Percentiles rank a stretch among this genome's conserved stretches.
Evolutionary conservation across 2,329 filamentous ascomycete species (phyloP).

Genomic region (Aureobasidium sp.): DNA sequence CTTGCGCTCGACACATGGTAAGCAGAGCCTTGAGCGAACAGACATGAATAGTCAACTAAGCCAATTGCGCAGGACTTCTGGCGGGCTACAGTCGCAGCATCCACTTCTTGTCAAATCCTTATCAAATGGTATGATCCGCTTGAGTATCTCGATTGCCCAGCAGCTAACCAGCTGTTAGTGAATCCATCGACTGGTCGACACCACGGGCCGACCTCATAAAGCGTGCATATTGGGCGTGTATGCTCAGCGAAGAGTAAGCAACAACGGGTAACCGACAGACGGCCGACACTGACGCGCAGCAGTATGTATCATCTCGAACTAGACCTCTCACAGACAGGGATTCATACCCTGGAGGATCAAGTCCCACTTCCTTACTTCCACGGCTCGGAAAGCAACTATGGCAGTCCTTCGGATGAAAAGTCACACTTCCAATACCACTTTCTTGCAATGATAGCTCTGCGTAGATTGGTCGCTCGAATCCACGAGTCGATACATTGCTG

Average conservation of each 20-base stretch:
- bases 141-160: constrained; percentile 23
- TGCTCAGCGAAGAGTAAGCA: constrained; percentile 47
- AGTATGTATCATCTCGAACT: constrained; percentile 53
- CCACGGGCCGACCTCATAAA: constrained; percentile 47
- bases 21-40: constrained; percentile 18
- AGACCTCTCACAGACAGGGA: constrained; percentile 49
- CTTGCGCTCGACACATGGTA: constrained; percentile 47
- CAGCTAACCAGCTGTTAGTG: constrained; percentile 15
- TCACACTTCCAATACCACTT: constrained; percentile 54
- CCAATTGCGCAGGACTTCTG: constrained; percentile 42
- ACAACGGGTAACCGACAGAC: not conserved
- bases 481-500: constrained; percentile 47
- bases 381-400: constrained; percentile 35
- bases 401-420: constrained; percentile 42
- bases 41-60: not conserved
- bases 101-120: constrained; percentile 50
- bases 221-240: constrained; percentile 52
- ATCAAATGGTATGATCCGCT: constrained; percentile 42
- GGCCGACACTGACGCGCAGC: constrained; percentile 9
- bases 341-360: constrained; percentile 47
- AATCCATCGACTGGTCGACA: constrained; percentile 41
- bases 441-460: constrained; percentile 52
- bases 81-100: constrained; percentile 51
- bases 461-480: constrained; percentile 47
- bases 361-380: constrained; percentile 50